Base-by-base conservation (phyloP, 768 basidiomycete genomes). In the Calvatia gigantea region DNA sequence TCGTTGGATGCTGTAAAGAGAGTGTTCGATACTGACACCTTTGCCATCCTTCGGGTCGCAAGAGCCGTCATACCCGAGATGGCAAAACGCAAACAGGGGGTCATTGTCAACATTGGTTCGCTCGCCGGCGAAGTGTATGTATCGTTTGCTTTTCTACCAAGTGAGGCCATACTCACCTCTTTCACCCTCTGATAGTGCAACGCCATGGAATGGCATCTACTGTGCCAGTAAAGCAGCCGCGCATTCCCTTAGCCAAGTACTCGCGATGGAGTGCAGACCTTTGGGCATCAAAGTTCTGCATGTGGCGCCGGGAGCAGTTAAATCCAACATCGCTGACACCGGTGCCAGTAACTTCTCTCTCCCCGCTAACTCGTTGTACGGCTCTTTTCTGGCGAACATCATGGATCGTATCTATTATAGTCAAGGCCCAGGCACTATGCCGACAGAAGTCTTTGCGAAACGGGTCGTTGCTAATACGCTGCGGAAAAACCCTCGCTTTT, bases 21-120 rank as follows among this genome's bases (percentile, higher is more conserved):
- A 2, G 66, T 75, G 0, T 90, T 88, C 63, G 84, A 93, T 43
- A 76, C 82, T 15, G 91, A 92, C 58, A 78, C 82, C 0, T 84
- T 82, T 63, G 72, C 81, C 17, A 71, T 82, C n/a, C 64, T 91
- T 3, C 80, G 86, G 11, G 65, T 87, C 33, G 75, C 80, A 28
- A 80, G 82, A 57, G 78, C 81, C 1, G 85, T 84, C 25, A 74
- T 86, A 29, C 90, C 88, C 1, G 74, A 84, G 62, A 92, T 92
- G 91, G 84, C 87, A 2, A 67, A 78, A 52, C 78, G 78, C 46
- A 74, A 72, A 56, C 71, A 71, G 39, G 91, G 91, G 1, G 68
- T 85, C 21, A 81, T 93, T 54, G 76, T 93, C 33, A 91, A 89
- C 58, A 78, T 91, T 23, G 87, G 89, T 9, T 90, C 88, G 2